Conservation (phyloP, 352 stramenopile species). For the Globisporangium nunn region DNA sequence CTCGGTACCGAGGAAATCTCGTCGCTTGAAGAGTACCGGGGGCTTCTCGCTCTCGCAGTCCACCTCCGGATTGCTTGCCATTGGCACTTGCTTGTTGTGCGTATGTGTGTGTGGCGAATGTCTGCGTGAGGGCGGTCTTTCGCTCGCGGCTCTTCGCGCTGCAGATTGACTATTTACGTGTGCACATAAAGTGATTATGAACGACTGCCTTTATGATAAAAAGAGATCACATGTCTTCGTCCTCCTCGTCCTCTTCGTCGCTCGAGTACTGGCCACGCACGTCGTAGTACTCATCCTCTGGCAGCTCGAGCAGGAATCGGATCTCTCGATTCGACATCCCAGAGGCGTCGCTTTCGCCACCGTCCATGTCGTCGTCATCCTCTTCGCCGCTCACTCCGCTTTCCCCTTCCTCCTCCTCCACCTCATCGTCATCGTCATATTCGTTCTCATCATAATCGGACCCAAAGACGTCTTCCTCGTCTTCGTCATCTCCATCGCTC, state of each 20-base stretch:
- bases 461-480: conserved; percentile 39
- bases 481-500: conserved; percentile 36
- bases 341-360: conserved; percentile 18
- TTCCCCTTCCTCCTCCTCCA: conserved; percentile 6
- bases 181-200: no score
- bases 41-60: conserved; percentile 24
- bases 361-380: conserved; percentile 31
- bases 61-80: conserved; percentile 31
- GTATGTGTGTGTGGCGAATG: no score
- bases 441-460: conserved; percentile 30
- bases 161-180: no score
- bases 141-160: no score
- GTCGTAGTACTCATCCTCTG: conserved; percentile 64
- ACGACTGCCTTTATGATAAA: background rate
- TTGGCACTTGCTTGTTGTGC: conserved; percentile 5
- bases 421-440: conserved; percentile 13
- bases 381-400: conserved; percentile 4
- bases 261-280: conserved; percentile 69
- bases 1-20: conserved; percentile 68
- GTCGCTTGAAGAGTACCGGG: conserved; percentile 55
- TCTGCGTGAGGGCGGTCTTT: no score
- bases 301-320: conserved; percentile 64
- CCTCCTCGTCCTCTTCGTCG: conserved; percentile 64
- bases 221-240: conserved; percentile 27
- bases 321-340: conserved; percentile 50